Evolutionary conservation across 305 asterid species (phyloP).

Genomic region (Striga hermonthica): DNA sequence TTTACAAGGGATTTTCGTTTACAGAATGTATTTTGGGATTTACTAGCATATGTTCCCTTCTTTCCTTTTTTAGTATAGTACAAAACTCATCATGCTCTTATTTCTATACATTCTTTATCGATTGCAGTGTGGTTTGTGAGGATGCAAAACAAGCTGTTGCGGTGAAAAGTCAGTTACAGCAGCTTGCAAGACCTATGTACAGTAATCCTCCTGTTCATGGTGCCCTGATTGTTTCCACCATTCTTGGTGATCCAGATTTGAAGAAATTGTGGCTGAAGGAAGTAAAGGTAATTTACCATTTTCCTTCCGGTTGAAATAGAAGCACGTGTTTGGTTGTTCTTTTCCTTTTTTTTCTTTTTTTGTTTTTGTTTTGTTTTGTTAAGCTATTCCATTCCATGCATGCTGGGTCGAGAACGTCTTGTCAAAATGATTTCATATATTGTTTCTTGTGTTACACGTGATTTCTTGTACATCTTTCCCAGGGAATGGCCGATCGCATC

Average conservation of each 20-base stretch:
- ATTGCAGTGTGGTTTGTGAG: slow-evolving; percentile 78
- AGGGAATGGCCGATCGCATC: slow-evolving; percentile 99
- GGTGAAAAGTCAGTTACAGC: slow-evolving; percentile 98
- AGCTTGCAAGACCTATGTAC: slow-evolving; percentile 96
- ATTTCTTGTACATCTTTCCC: background rate
- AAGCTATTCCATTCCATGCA: too few relatives aligned
- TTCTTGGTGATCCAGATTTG: slow-evolving; percentile 81
- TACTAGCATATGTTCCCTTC: background rate
- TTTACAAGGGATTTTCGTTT: background rate
- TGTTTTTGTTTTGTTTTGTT: too few relatives aligned
- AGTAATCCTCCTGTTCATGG: slow-evolving; percentile 99
- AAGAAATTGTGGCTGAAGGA: slow-evolving; percentile 84
- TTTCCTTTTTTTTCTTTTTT: too few relatives aligned
- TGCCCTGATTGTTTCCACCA: slow-evolving; percentile 72
- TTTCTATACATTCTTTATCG: slow-evolving; percentile 16
- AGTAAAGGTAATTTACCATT: slow-evolving; percentile 61
- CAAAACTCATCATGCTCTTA: background rate
- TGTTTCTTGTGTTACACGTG: background rate
- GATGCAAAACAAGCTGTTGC: slow-evolving; percentile 91
- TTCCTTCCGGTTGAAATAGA: slow-evolving; percentile 11
- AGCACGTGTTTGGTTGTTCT: background rate
- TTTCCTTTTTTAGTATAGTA: background rate
- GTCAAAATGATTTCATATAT: background rate
- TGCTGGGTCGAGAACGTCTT: background rate
- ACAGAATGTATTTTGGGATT: background rate